These are phyloP conservation scores for Kalmusia sp. DNA, from an alignment of 2,329 filamentous ascomycete species.

Conservation along the genomic window DNA sequence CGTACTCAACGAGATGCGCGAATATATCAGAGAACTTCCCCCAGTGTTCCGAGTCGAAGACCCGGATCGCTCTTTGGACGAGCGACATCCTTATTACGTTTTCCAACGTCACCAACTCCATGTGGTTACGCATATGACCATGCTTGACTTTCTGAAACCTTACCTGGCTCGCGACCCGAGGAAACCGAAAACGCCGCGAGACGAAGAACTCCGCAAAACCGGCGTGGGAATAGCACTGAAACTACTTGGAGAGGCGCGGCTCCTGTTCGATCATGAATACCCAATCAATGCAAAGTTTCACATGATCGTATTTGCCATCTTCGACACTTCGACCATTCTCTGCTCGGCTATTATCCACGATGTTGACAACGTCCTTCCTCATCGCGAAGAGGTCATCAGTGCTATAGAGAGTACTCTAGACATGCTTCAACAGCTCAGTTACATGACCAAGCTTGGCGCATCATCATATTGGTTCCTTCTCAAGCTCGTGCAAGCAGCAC, in stretches of 20 bases:
- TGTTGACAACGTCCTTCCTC: slow-evolving; percentile 48
- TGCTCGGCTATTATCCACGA: slow-evolving; percentile 62
- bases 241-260: slow-evolving; percentile 50
- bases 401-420: slow-evolving; percentile 45
- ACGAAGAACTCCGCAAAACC: slow-evolving; percentile 49
- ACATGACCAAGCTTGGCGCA: slow-evolving; percentile 36
- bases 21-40: slow-evolving; percentile 55
- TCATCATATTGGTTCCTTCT: slow-evolving; percentile 39
- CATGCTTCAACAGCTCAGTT: slow-evolving; percentile 39
- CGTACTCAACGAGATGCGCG: slow-evolving; percentile 48
- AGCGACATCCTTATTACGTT: slow-evolving; percentile 51
- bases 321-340: slow-evolving; percentile 59
- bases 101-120: slow-evolving; percentile 57
- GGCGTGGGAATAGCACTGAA: slow-evolving; percentile 56
- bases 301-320: slow-evolving; percentile 58
- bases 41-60: slow-evolving; percentile 48
- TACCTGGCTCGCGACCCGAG: slow-evolving; percentile 51
- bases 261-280: slow-evolving; percentile 54
- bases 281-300: slow-evolving; percentile 59
- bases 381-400: slow-evolving; percentile 50
- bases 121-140: slow-evolving; percentile 54
- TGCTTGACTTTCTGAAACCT: slow-evolving; percentile 55
- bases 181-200: slow-evolving; percentile 33
- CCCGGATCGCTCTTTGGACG: slow-evolving; percentile 54
- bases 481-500: slow-evolving; percentile 38